Percentiles rank a stretch among this genome's conserved stretches.
These are phyloP conservation scores for Thymus quinquecostatus DNA, from an alignment of 257 asterid genomes.

Conservation along the genomic window DNA sequence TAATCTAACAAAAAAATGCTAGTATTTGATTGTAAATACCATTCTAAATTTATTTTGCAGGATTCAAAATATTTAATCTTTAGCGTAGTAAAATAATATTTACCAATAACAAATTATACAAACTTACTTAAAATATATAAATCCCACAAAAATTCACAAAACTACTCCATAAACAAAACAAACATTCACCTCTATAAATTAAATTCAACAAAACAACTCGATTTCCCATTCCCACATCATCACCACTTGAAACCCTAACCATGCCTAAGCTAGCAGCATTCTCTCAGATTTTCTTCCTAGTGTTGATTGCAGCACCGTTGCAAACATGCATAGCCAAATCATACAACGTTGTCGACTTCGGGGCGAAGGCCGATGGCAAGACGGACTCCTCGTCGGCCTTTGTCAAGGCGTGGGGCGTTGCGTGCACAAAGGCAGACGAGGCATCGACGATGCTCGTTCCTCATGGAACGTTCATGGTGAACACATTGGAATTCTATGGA, in stretches of 20 bases:
- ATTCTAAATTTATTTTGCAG: too few relatives aligned
- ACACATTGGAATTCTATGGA: background rate
- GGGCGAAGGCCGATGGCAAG: background rate
- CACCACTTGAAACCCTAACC: background rate
- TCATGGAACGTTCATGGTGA: background rate
- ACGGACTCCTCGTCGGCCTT: slow-evolving; percentile 5
- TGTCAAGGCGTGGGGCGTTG: background rate
- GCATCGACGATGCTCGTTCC: background rate
- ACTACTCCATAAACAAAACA: too few relatives aligned
- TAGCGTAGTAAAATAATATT: too few relatives aligned
- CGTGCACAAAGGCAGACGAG: background rate
- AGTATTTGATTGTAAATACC: too few relatives aligned
- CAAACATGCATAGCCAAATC: background rate
- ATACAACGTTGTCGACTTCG: background rate
- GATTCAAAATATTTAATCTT: too few relatives aligned
- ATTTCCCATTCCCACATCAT: too few relatives aligned
- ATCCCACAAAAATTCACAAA: too few relatives aligned
- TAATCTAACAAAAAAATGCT: too few relatives aligned
- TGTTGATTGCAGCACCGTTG: background rate
- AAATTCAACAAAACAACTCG: too few relatives aligned
- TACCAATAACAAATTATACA: too few relatives aligned
- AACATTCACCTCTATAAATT: too few relatives aligned
- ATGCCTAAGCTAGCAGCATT: background rate
- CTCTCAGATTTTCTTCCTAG: background rate
- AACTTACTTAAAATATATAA: too few relatives aligned